Evolutionary conservation across 2,329 filamentous ascomycete species (phyloP).

Genomic region (Trematosphaeria pertusa): DNA sequence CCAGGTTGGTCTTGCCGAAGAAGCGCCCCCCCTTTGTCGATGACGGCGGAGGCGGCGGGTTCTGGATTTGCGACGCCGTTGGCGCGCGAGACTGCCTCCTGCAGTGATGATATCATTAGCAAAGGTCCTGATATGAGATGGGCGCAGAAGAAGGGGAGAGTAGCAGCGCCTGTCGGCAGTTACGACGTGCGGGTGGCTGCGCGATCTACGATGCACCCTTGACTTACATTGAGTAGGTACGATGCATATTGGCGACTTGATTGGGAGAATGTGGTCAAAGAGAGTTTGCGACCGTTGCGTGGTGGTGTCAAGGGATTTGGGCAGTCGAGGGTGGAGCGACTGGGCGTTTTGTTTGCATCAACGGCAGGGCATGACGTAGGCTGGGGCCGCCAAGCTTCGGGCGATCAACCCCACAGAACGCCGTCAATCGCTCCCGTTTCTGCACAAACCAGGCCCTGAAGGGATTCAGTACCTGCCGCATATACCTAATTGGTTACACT

Average conservation of each 20-base stretch:
- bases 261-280: constrained; percentile 1
- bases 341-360: constrained; percentile 35
- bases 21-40: constrained; percentile 89
- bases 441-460: constrained; percentile 3
- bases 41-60: constrained; percentile 89
- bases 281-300: constrained; percentile 5
- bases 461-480: constrained; percentile 1
- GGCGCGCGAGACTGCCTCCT: constrained; percentile 85
- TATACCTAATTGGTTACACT: constrained; percentile 14
- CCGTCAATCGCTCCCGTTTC: constrained; percentile 17
- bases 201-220: no score
- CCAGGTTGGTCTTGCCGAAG: constrained; percentile 84
- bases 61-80: constrained; percentile 89
- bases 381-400: constrained; percentile 16
- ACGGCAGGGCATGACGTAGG: constrained; percentile 27
- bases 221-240: constrained; percentile 80
- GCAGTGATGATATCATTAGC: constrained; percentile 1
- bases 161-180: no score
- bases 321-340: constrained; percentile 20
- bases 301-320: constrained; percentile 12
- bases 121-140: no score
- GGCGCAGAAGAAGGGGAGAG: no score
- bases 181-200: no score
- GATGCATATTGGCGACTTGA: constrained; percentile 73
- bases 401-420: constrained; percentile 25